These are phyloP conservation scores for Eragrostis tef DNA, from an alignment of 202 grass and related monocot genomes.

Conservation along the genomic window DNA sequence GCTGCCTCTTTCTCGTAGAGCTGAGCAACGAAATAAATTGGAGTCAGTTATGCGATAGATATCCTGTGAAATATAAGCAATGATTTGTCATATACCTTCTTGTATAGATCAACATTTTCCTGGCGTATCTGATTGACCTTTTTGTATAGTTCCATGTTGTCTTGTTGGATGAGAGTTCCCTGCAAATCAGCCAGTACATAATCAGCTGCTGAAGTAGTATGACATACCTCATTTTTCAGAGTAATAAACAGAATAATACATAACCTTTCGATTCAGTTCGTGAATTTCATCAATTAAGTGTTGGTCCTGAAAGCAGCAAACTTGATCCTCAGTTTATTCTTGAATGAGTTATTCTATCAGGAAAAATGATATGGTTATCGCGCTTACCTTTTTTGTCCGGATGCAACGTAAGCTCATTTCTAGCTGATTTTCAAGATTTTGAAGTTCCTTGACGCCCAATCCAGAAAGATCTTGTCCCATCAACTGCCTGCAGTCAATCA, in stretches of 20 bases:
- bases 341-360: slow-evolving; percentile 15
- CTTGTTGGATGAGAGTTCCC: slow-evolving; percentile 63
- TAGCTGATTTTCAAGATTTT: slow-evolving; percentile 72
- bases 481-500: slow-evolving; percentile 65
- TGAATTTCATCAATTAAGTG: slow-evolving; percentile 69
- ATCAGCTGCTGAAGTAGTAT: slow-evolving; percentile 36
- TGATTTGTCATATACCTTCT: slow-evolving; percentile 59
- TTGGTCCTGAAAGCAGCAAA: slow-evolving; percentile 66
- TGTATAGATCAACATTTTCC: slow-evolving; percentile 70
- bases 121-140: slow-evolving; percentile 69
- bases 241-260: not conserved
- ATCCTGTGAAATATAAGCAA: not conserved
- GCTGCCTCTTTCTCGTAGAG: slow-evolving; percentile 51
- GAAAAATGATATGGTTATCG: not conserved
- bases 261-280: slow-evolving; percentile 75
- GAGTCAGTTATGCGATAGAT: not conserved
- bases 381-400: slow-evolving; percentile 67
- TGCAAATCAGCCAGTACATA: slow-evolving; percentile 48
- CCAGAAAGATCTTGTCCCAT: slow-evolving; percentile 87
- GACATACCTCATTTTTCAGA: not conserved
- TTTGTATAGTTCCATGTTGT: slow-evolving; percentile 72
- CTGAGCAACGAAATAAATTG: slow-evolving; percentile 35
- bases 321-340: slow-evolving; percentile 24
- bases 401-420: slow-evolving; percentile 66
- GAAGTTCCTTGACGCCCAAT: slow-evolving; percentile 64